Percentiles rank a stretch among this genome's conserved stretches.
Evolutionary conservation across 1,284 basidiomycete genomes (phyloP).

Genomic region (Ceratobasidium sp.): DNA sequence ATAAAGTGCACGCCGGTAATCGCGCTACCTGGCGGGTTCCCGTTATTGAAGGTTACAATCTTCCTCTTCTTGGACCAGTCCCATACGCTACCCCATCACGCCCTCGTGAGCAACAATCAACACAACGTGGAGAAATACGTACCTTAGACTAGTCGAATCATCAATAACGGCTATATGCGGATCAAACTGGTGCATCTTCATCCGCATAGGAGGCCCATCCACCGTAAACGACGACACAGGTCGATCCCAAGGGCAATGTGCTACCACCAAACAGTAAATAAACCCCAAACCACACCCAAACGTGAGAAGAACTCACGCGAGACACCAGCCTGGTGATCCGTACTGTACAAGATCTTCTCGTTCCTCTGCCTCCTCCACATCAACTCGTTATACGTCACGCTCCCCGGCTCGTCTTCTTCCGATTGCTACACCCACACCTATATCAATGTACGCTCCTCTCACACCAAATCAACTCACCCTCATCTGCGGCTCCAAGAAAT

Average conservation of each 20-base stretch:
- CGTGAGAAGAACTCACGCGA: constrained; percentile 72
- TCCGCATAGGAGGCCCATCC: constrained; percentile 77
- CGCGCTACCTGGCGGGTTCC: constrained; percentile 83
- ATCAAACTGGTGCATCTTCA: constrained; percentile 94
- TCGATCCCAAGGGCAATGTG: constrained; percentile 79
- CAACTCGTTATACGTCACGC: constrained; percentile 93
- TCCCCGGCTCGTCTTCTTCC: constrained; percentile 96
- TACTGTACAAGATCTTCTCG: constrained; percentile 83
- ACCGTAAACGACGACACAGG: constrained; percentile 82
- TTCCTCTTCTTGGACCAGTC: constrained; percentile 90
- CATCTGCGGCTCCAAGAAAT: constrained; percentile 99
- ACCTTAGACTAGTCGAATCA: constrained; percentile 90
- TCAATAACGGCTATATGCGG: constrained; percentile 89
- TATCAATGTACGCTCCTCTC: constrained; percentile 1
- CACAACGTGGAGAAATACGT: constrained; percentile 52
- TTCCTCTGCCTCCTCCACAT: constrained; percentile 95
- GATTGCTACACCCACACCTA: constrained; percentile 71
- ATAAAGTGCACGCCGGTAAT: constrained; percentile 95
- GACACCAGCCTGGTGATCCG: constrained; percentile 73
- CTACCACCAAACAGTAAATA: constrained; percentile 54
- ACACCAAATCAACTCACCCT: constrained; percentile 68
- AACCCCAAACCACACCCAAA: constrained; percentile 17
- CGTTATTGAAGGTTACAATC: constrained; percentile 89
- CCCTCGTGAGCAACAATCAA: neutral
- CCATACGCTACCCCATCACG: constrained; percentile 75